Percentiles rank a stretch among this genome's conserved stretches.
phyloP scores from a whole-genome alignment of 441 rosid genomes.

The Euphorbia celastroides region DNA sequence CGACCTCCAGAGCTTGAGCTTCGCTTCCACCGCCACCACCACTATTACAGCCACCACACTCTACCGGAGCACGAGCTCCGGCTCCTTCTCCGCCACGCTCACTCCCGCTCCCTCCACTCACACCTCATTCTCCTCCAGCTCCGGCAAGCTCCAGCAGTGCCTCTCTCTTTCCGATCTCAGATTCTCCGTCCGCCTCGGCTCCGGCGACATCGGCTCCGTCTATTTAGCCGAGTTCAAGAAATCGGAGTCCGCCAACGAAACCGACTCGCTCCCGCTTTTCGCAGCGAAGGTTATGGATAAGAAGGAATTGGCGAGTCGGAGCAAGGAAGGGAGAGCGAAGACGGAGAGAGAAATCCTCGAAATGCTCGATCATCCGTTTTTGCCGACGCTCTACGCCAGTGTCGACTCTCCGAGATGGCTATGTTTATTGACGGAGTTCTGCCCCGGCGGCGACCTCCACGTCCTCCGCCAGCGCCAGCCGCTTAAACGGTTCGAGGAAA shows the following conservation, averaged over 20 bases:
- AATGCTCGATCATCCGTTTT: slow-evolving; percentile 78
- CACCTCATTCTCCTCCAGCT: slow-evolving; percentile 54
- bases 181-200: slow-evolving; percentile 47
- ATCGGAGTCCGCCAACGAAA: slow-evolving; percentile 22
- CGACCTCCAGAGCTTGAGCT: slow-evolving; percentile 86
- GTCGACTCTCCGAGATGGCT: slow-evolving; percentile 79
- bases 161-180: slow-evolving; percentile 35
- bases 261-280: slow-evolving; percentile 22
- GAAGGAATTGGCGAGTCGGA: slow-evolving; percentile 65
- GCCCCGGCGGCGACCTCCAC: slow-evolving; percentile 94
- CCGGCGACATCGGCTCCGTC: slow-evolving; percentile 73
- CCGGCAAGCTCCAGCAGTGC: slow-evolving; percentile 11
- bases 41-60: slow-evolving; percentile 41
- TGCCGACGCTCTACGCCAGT: slow-evolving; percentile 71
- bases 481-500: slow-evolving; percentile 70
- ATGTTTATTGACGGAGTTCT: slow-evolving; percentile 83
- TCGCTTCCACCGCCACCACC: slow-evolving; percentile 64
- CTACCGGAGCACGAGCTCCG: slow-evolving; percentile 71
- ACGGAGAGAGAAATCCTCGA: slow-evolving; percentile 83
- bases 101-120: slow-evolving; percentile 57
- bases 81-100: slow-evolving; percentile 55
- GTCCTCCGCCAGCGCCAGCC: slow-evolving; percentile 90
- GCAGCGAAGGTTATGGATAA: slow-evolving; percentile 95
- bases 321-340: slow-evolving; percentile 79
- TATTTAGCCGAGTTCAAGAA: slow-evolving; percentile 45